These are phyloP conservation scores for Nannochloris sp. DNA, from an alignment of 139 green algal species.

Conservation along the genomic window DNA sequence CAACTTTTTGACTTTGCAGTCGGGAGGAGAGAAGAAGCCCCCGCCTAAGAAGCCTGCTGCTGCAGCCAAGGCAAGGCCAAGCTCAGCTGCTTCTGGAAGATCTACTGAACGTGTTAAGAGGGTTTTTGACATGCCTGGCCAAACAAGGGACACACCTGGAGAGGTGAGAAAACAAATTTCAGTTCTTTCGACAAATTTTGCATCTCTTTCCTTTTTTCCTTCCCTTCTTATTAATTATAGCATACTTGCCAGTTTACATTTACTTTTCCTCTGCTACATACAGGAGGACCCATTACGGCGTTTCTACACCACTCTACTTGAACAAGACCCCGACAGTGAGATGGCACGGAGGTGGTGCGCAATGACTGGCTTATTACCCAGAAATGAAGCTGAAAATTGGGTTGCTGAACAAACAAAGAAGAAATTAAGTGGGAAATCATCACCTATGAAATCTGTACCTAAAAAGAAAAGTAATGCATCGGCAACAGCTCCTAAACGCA, in stretches of 20 bases:
- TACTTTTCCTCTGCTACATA: neutral
- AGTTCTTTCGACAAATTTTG: neutral
- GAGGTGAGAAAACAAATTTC: conserved; percentile 40
- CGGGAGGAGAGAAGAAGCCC: neutral
- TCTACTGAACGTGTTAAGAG: conserved; percentile 16
- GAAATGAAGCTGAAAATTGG: conserved; percentile 47
- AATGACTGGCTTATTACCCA: conserved; percentile 47
- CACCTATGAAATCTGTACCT: neutral
- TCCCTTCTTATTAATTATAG: neutral
- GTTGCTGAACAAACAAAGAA: conserved; percentile 14
- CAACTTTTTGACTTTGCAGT: no score
- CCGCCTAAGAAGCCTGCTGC: neutral
- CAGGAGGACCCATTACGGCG: conserved; percentile 62
- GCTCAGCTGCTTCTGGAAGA: no score
- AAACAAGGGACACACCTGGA: conserved; percentile 60
- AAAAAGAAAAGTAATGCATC: neutral
- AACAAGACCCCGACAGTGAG: conserved; percentile 59
- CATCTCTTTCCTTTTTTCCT: neutral
- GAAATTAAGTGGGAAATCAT: neutral
- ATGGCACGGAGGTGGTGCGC: conserved; percentile 67
- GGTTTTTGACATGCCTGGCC: conserved; percentile 66
- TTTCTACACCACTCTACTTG: conserved; percentile 71
- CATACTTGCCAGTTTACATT: neutral
- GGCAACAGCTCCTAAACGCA: conserved; percentile 5
- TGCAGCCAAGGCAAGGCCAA: neutral